Evolutionary conservation across 305 asterid genomes (phyloP).

Genomic region (Fraxinus floribunda): DNA sequence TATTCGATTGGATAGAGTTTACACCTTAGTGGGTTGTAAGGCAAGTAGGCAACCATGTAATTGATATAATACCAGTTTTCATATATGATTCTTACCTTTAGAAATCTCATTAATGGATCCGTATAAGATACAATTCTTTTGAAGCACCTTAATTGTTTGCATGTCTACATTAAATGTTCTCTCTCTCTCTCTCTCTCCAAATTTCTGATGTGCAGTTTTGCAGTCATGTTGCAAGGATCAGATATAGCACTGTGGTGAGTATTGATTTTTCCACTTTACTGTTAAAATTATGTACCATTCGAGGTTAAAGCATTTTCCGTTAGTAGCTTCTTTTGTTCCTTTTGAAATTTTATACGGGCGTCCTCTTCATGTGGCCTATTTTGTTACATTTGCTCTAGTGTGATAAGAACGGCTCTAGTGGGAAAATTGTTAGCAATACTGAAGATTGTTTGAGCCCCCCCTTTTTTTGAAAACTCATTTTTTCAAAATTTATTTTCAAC

Average conservation of each 20-base stretch:
- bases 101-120: conserved; percentile 19
- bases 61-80: conserved; percentile 13
- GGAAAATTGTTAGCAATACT: no score
- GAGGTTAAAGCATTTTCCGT: not conserved
- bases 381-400: not conserved
- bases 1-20: conserved; percentile 31
- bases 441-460: no score
- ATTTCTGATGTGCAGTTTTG: no score
- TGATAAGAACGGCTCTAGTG: not conserved
- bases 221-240: no score
- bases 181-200: no score
- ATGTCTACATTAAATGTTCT: not conserved
- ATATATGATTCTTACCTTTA: conserved; percentile 22
- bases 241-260: not conserved
- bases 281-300: not conserved
- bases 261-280: not conserved
- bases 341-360: not conserved
- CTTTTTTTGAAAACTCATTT: no score
- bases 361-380: not conserved
- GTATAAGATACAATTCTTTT: not conserved
- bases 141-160: conserved; percentile 25
- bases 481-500: no score
- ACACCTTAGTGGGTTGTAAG: not conserved
- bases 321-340: not conserved
- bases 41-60: conserved; percentile 17